Base-by-base conservation (phyloP, 805 yeast genomes). In the Yamadazyma olivae region DNA sequence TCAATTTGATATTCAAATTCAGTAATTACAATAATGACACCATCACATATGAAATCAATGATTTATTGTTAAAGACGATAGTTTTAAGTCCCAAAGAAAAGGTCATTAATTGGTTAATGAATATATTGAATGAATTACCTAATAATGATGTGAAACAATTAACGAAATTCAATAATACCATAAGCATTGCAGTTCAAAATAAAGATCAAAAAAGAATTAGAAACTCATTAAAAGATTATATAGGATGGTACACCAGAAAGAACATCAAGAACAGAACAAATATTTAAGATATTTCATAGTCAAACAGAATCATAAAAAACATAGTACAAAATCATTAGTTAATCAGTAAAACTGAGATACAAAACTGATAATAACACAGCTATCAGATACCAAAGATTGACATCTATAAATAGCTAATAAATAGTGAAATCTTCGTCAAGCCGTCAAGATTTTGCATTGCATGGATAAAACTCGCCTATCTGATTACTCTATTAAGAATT, bases 211-310 rank as follows among this genome's bases (percentile, higher is more conserved):
- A 91, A 55, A 75, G 86, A 45, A 78, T 87, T 17, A 75, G 95
- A 49, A 67, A 78, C 3, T 72, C 84, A 30, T 64, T 90, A 36
- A 76, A 79, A 50, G 91, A 83, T 53, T 91, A 90, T 54, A 77
- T 86, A 26, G 77, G 72, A 36, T 85, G 96, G 93, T 89, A 87
- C 59, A 64, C 81, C 21, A 69, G 95, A 48, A 83, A 87, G 55
- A 83, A 86, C 49, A 74, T 86, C 16, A 71, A 43, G 7, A 59
- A 59, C 20, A 48, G 67, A 40, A 31, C 28, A 25, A 25, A n/a
- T 25, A 6, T 7, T 10, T 20, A 20, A 10, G 10, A 20, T 7
- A 20, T 20, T 7, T 7, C 9, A 20, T 20, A 20, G 23, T 7
- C 23, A 7, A 20, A 20, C 10, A 20, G n/a, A n/a, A n/a, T n/a